Base-by-base conservation (phyloP, 2,329 filamentous ascomycete species). In the Arthrobotrys pseudoclavata region DNA sequence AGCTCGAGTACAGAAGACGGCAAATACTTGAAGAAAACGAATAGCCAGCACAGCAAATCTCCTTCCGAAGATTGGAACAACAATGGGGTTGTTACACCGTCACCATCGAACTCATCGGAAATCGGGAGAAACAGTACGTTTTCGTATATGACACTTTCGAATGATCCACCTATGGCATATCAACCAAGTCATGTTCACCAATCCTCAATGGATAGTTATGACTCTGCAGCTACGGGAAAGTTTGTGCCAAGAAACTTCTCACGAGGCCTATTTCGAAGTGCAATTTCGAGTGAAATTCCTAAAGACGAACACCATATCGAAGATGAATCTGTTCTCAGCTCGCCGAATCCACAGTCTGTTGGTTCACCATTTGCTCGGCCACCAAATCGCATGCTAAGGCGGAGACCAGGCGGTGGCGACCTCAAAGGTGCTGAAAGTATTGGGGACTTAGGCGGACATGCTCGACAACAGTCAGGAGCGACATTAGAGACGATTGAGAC, bases 351-450 rank as follows among this genome's bases (percentile, higher is more conserved):
- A 20, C 52, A 77, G 22, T 77, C 74, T 37, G 53, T 68, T 18
- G 34, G 62, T 22, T 72, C 68, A 12, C 75, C 75, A 22, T 79
- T 79, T 37, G 53, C 62, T 10, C 68, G 75, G 15, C 80, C 82
- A 29, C 80, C 80, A 13, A 83, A 82, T 5, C 88, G 90, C 52
- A 86, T 91, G 48, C 86, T 96, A 78, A 87, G 92, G 76, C 86
- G 92, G 82, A 87, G 90, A 13, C 92, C 92, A 5, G 92, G 92
- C 57, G 67, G 69, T 9, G 92, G 92, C 37, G 90, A 95, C 82
- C 84, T 96, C 57, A 88, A 91, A 79, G 91, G 90, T 15, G 91
- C 88, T 42, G 87, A 87, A 18, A 91, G 90, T 75, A 88, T 91
- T 31, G 87, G 88, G 47, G 90, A 92, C 34, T 83, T 90, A 2